Evolutionary conservation across 2,329 filamentous ascomycete genomes (phyloP), one percentile per base, ranked within the genome.

Genomic region (Beauveria bassiana): DNA sequence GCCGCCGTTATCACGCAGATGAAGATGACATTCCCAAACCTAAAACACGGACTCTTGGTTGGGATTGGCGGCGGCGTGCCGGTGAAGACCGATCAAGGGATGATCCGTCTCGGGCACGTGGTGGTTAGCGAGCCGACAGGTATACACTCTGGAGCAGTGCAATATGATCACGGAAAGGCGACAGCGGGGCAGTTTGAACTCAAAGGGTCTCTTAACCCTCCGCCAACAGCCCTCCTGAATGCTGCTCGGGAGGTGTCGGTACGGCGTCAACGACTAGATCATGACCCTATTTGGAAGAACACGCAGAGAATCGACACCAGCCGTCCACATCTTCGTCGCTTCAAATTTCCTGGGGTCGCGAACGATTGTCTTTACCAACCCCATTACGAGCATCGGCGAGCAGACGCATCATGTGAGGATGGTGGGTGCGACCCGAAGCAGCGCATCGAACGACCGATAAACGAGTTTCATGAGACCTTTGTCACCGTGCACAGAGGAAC

Each of bases 1-100:
- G 66, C 73, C 10, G 62, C 61, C 0, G 69, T 76, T 2, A 70
- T 71, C 8, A 65, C 64, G 47, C 67, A 73, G 58, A 71, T 77
- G 69, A 58, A 69, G 45, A 65, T 64, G 34, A 72, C 64, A 40
- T 77, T 77, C 55, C 67, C 70, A 0, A 71, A 71, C 26, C 40
- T 69, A 12, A 63, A 63, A 24, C 65, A 64, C 28, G 63, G 62
- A 16, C 53, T 70, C 5, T 54, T 67, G 59, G 67, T 68, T 22
- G 68, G 67, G n/a, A 66, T 67, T 51, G 67, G 68, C 18, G 65
- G 66, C 38, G 68, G 67, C 7, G 64, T 65, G 3, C 68, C 66
- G 9, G 51, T 61, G 10, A 54, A 51, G 46, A 66, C 64, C 12
- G 59, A 68, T 45, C 51, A 62, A 31, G 65, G 65, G 16, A 63